Evolutionary conservation across 108 stramenopile genomes (phyloP).

Genomic region (Licmophora abbreviata): DNA sequence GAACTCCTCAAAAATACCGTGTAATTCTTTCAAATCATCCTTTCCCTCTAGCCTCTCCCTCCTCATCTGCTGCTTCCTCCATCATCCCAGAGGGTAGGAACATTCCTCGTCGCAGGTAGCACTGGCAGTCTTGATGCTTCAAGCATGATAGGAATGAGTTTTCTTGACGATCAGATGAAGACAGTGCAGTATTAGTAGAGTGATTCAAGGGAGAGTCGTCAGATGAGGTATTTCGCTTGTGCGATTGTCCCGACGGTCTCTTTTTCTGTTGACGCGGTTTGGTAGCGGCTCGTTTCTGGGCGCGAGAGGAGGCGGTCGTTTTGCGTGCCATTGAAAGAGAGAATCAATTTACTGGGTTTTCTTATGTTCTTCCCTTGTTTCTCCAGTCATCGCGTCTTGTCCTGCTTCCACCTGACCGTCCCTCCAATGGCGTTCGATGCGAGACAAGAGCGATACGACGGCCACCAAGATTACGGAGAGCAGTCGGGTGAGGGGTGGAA

Average conservation of each 20-base stretch:
- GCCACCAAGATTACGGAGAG: not conserved
- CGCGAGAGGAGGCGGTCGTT: not conserved
- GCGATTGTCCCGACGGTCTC: not conserved
- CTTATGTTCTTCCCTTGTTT: not conserved
- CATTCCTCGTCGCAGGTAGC: not conserved
- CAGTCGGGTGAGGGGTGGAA: conserved; percentile 2
- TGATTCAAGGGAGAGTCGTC: no score
- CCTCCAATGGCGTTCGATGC: not conserved
- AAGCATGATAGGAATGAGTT: no score
- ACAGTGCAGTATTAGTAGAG: no score
- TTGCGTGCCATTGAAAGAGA: not conserved
- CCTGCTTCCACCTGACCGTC: conserved; percentile 1
- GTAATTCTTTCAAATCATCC: no score
- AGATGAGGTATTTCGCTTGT: not conserved
- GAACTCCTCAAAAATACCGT: no score
- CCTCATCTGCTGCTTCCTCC: not conserved
- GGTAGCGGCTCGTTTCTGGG: not conserved
- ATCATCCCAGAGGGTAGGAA: not conserved
- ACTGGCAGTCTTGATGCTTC: not conserved
- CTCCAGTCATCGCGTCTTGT: not conserved
- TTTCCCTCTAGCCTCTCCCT: no score
- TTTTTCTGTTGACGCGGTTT: not conserved
- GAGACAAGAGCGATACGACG: not conserved
- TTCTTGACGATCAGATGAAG: no score
- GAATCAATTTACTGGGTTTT: not conserved